A percentile compares a stretch with the other conserved stretches of the same genome.
Evolutionary conservation across 371 early-diverging fungal genomes (phyloP).

Genomic region (Batrachochytrium dendrobatidis): DNA sequence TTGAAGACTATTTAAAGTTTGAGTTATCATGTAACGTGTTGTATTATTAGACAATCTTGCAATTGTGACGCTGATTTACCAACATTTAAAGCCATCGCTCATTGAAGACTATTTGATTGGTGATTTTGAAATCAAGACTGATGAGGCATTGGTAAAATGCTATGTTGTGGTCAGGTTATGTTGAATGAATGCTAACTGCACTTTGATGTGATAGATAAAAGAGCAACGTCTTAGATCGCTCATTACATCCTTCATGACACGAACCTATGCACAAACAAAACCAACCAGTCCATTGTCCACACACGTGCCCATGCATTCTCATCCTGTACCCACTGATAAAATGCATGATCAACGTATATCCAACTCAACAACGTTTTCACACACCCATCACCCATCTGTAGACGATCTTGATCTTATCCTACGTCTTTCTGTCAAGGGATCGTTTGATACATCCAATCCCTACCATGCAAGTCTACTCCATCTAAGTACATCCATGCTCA

Average conservation of each 20-base stretch:
- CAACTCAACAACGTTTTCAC: not conserved
- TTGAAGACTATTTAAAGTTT: not conserved
- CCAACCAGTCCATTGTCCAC: constrained; percentile 42
- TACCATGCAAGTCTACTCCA: not conserved
- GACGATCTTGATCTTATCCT: constrained; percentile 16
- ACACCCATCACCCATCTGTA: not conserved
- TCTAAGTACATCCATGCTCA: constrained; percentile 1
- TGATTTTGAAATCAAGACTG: constrained; percentile 61
- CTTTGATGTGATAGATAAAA: constrained; percentile 34
- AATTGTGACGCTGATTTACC: constrained; percentile 69
- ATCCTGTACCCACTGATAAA: not conserved
- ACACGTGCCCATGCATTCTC: constrained; percentile 20
- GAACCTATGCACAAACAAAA: constrained; percentile 44
- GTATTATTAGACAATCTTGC: constrained; percentile 59
- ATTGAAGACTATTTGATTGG: constrained; percentile 69
- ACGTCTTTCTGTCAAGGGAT: constrained; percentile 12
- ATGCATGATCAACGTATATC: not conserved
- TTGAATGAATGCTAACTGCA: not conserved
- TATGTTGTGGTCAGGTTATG: no score
- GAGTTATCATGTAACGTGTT: not conserved
- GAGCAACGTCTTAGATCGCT: constrained; percentile 59
- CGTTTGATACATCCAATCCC: not conserved
- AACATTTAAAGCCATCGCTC: constrained; percentile 56
- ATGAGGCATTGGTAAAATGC: constrained; percentile 57
- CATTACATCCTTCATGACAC: constrained; percentile 43